A percentile compares a stretch with the other conserved stretches of the same genome.
phyloP scores from a whole-genome alignment of 352 stramenopile genomes.

The Phytophthora palmivora region DNA sequence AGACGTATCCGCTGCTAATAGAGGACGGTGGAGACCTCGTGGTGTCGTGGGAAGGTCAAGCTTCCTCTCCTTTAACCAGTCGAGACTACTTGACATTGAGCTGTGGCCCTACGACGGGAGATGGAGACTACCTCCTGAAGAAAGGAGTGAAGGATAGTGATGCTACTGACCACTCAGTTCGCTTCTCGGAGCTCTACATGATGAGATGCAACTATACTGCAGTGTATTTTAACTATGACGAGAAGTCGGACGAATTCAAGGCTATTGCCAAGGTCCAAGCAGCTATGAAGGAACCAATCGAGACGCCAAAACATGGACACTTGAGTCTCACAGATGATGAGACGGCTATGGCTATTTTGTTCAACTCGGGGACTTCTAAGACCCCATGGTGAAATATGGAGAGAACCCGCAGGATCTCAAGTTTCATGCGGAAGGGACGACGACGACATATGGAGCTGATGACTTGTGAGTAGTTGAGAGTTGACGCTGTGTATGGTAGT shows the following conservation, averaged over 20 bases:
- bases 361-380: conserved; percentile 66
- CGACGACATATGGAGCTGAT: conserved; percentile 58
- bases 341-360: conserved; percentile 72
- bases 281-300: conserved; percentile 56
- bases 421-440: conserved; percentile 39
- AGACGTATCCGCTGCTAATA: conserved; percentile 43
- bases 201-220: conserved; percentile 74
- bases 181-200: conserved; percentile 75
- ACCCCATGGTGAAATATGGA: conserved; percentile 57
- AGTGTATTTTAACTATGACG: conserved; percentile 60
- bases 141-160: conserved; percentile 46
- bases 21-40: conserved; percentile 62
- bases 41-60: conserved; percentile 47
- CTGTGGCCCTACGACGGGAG: conserved; percentile 57
- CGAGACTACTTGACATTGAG: conserved; percentile 72
- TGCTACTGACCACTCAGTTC: conserved; percentile 44
- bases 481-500: not conserved
- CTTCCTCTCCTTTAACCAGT: conserved; percentile 8
- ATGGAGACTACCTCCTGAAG: conserved; percentile 53
- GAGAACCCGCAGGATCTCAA: conserved; percentile 32
- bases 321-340: conserved; percentile 61
- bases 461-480: conserved; percentile 52
- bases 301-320: conserved; percentile 77
- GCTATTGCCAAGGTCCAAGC: conserved; percentile 45
- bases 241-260: conserved; percentile 22